A percentile compares a stretch with the other conserved stretches of the same genome.
These are phyloP conservation scores for Pleurotus pulmonarius DNA, from an alignment of 768 basidiomycete species.

Conservation along the genomic window DNA sequence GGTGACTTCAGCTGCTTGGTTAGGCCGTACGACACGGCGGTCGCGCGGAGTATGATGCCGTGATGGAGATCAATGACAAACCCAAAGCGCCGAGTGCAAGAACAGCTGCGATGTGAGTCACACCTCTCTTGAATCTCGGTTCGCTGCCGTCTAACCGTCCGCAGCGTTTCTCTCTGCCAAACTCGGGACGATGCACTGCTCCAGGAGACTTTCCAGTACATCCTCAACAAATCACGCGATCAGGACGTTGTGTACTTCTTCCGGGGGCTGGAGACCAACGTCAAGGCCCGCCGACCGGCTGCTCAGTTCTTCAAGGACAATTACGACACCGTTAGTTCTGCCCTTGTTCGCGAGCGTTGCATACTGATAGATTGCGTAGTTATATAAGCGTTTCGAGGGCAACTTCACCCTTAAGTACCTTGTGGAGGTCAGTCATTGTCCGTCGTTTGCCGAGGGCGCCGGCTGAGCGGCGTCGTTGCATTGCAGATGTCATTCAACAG, in stretches of 20 bases:
- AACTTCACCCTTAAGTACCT: conserved; percentile 57
- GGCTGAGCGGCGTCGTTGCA: not conserved
- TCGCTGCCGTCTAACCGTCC: conserved; percentile 6
- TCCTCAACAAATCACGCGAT: conserved; percentile 48
- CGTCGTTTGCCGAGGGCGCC: not conserved
- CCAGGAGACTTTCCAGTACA: conserved; percentile 59
- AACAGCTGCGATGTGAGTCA: conserved; percentile 63
- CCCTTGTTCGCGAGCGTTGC: not conserved
- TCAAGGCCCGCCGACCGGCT: conserved; percentile 46
- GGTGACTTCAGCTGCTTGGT: not conserved
- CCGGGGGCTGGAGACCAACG: conserved; percentile 53
- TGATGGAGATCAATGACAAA: conserved; percentile 64
- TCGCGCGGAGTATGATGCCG: conserved; percentile 66
- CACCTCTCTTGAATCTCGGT: not conserved
- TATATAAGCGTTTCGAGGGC: conserved; percentile 67
- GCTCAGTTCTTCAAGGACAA: conserved; percentile 66
- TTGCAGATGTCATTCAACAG: conserved; percentile 31
- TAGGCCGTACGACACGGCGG: conserved; percentile 78
- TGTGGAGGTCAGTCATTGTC: conserved; percentile 37
- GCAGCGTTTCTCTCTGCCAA: conserved; percentile 62
- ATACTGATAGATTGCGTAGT: conserved; percentile 25
- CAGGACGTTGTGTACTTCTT: conserved; percentile 69
- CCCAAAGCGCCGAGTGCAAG: conserved; percentile 72
- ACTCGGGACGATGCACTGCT: conserved; percentile 54
- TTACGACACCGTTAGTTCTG: conserved; percentile 50